Conservation (phyloP, 2,329 filamentous ascomycete genomes). For the Aureobasidium leucospermi region DNA sequence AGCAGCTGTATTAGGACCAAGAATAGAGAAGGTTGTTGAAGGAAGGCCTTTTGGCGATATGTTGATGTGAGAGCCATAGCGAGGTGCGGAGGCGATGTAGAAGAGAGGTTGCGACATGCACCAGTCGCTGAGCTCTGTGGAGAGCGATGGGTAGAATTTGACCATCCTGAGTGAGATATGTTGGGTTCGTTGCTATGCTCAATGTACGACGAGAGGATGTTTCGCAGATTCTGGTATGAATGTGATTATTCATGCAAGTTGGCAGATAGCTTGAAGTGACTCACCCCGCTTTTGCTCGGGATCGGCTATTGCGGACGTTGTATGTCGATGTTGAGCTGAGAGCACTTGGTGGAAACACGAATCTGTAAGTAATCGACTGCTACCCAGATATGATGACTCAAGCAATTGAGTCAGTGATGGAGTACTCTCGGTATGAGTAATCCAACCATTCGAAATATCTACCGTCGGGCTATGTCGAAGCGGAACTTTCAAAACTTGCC, state of each 20-base stretch:
- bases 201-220: background rate
- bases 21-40: slow-evolving; percentile 54
- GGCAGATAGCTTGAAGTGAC: background rate
- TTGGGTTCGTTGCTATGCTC: background rate
- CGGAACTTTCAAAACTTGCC: too few relatives aligned
- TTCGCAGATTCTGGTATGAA: too few relatives aligned
- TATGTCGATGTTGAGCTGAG: background rate
- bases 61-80: slow-evolving; percentile 63
- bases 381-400: too few relatives aligned
- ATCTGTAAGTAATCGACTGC: too few relatives aligned
- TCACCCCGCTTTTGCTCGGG: slow-evolving; percentile 10
- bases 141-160: slow-evolving; percentile 51
- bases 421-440: too few relatives aligned
- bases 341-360: too few relatives aligned
- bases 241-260: background rate
- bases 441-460: too few relatives aligned
- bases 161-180: slow-evolving; percentile 38
- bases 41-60: slow-evolving; percentile 67
- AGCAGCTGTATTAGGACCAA: slow-evolving; percentile 52
- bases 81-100: slow-evolving; percentile 66
- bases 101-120: slow-evolving; percentile 62
- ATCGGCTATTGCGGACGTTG: background rate
- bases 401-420: too few relatives aligned
- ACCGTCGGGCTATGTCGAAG: too few relatives aligned
- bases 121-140: slow-evolving; percentile 53